Evolutionary conservation across 2,329 filamentous ascomycete species (phyloP).

Genomic region (Diaporthe sp.): DNA sequence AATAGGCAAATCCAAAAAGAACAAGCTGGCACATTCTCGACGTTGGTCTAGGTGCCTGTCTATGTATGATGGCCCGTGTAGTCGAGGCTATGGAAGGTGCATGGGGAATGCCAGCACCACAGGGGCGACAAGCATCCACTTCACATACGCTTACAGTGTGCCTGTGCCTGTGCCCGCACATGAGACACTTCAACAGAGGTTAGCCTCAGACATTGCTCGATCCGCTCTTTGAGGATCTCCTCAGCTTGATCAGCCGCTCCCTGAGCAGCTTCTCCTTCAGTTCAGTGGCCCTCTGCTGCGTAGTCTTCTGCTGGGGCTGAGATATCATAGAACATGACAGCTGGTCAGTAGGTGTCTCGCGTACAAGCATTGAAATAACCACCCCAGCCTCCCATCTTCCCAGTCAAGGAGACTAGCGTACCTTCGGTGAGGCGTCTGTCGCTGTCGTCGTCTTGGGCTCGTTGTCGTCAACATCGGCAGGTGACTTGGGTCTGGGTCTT

Average conservation of each 20-base stretch:
- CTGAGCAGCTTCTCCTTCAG: conserved; percentile 64
- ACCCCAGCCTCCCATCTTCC: conserved; percentile 45
- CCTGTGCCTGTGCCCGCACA: background rate
- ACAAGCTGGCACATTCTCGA: background rate
- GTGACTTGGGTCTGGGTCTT: conserved; percentile 48
- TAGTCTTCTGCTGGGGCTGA: conserved; percentile 48
- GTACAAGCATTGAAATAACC: conserved; percentile 51
- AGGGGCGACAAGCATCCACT: background rate
- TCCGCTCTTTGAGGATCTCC: conserved; percentile 59
- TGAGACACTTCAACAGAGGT: conserved; percentile 49
- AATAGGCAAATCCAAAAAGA: no score
- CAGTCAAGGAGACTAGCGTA: conserved; percentile 51
- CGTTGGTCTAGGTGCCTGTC: background rate
- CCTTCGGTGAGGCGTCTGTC: conserved; percentile 45
- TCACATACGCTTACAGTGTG: conserved; percentile 8
- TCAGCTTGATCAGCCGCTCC: conserved; percentile 69
- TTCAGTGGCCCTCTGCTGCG: conserved; percentile 59
- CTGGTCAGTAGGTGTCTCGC: conserved; percentile 46
- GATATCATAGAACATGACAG: conserved; percentile 43
- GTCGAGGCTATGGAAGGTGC: conserved; percentile 13
- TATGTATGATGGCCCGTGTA: conserved; percentile 1
- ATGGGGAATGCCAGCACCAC: background rate
- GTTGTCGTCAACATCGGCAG: conserved; percentile 49
- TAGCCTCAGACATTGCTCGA: conserved; percentile 60
- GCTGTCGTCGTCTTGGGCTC: conserved; percentile 42